Conservation (phyloP, 306 rosid genomes). For the Cucurbita pepo region DNA sequence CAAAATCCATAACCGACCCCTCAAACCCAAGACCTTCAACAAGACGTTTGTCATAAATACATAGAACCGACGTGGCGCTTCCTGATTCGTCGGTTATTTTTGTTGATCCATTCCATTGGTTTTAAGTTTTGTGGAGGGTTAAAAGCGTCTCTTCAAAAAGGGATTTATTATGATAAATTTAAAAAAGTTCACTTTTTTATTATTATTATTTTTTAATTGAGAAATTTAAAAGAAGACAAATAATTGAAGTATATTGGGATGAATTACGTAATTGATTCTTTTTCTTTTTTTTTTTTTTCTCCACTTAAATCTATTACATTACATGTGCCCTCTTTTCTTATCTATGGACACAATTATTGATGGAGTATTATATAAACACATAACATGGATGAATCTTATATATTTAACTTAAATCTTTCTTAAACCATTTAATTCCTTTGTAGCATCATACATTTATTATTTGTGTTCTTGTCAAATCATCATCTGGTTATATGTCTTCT, state of each 20-base stretch:
- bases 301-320: not conserved
- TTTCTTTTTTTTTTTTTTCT: not conserved
- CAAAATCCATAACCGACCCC: not conserved
- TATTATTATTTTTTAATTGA: not conserved
- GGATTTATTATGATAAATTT: not conserved
- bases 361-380: too few species aligned
- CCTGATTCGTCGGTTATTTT: not conserved
- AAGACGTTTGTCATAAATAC: not conserved
- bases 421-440: too few species aligned
- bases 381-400: too few species aligned
- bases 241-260: too few species aligned
- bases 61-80: not conserved
- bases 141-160: not conserved
- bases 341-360: too few species aligned
- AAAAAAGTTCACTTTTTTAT: not conserved
- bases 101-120: not conserved
- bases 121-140: too few species aligned
- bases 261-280: not conserved
- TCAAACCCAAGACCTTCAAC: not conserved
- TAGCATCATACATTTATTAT: too few species aligned
- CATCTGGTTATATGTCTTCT: too few species aligned
- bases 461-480: too few species aligned
- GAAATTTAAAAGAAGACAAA: not conserved
- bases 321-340: too few species aligned
- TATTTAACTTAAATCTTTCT: too few species aligned